Percentiles rank a stretch among this genome's conserved stretches.
Conservation (phyloP, 164 flowering plant species). For the Stephania cephalantha region DNA sequence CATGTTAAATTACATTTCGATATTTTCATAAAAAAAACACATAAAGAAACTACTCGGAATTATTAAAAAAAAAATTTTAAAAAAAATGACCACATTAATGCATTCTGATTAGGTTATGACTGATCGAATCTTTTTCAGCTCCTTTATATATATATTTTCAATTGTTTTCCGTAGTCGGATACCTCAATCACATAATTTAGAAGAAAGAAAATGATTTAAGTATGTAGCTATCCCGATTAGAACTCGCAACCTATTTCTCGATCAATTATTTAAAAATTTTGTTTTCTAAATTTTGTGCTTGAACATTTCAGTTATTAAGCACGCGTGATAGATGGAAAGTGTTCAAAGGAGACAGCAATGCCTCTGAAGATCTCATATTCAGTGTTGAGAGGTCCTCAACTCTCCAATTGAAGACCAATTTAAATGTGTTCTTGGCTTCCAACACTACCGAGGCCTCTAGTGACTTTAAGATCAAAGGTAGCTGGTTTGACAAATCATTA, state of each 20-base stretch:
- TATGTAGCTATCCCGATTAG: not conserved
- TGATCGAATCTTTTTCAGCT: too few relatives aligned
- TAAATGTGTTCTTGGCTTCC: slow-evolving; percentile 22
- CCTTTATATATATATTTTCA: too few relatives aligned
- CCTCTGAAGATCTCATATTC: slow-evolving; percentile 22
- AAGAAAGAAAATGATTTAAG: not conserved
- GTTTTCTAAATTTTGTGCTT: not conserved
- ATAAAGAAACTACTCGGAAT: too few relatives aligned
- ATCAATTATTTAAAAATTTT: not conserved
- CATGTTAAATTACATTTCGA: too few relatives aligned
- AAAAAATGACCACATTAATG: too few relatives aligned
- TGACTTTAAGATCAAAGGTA: slow-evolving; percentile 35
- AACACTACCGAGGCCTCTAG: slow-evolving; percentile 22
- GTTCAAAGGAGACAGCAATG: slow-evolving; percentile 21
- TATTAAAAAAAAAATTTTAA: too few relatives aligned
- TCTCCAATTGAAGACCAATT: slow-evolving; percentile 27
- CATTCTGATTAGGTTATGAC: too few relatives aligned
- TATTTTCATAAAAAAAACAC: too few relatives aligned
- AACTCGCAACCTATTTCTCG: not conserved
- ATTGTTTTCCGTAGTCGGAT: not conserved
- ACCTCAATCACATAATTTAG: too few relatives aligned
- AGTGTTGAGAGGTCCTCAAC: slow-evolving; percentile 26
- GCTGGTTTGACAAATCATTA: slow-evolving; percentile 33
- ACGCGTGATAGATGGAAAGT: slow-evolving; percentile 36
- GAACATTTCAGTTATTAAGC: slow-evolving; percentile 18